A percentile compares a stretch with the other conserved stretches of the same genome.
These are phyloP conservation scores for Neoscytalidium dimidiatum DNA, from an alignment of 2,329 filamentous ascomycete genomes.

Conservation along the genomic window DNA sequence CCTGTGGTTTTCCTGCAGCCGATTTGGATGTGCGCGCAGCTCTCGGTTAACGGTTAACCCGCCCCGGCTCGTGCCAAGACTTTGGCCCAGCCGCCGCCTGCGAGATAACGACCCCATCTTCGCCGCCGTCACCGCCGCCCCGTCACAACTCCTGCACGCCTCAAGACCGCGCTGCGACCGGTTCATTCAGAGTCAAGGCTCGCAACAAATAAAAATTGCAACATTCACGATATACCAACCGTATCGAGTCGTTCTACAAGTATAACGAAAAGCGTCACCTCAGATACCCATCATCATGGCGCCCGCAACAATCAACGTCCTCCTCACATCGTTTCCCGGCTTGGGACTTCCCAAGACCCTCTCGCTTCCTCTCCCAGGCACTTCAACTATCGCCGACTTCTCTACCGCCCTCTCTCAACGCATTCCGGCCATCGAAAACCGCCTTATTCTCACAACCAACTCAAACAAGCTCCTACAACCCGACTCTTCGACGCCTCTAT, in stretches of 20 bases:
- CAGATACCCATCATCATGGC: slow-evolving; percentile 51
- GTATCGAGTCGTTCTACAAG: not conserved
- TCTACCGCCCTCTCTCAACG: slow-evolving; percentile 62
- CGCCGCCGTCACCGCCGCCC: not conserved
- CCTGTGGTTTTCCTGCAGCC: slow-evolving; percentile 10
- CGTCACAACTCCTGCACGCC: not conserved
- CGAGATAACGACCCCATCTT: not conserved
- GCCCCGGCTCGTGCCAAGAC: not conserved
- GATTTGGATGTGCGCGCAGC: slow-evolving; percentile 11
- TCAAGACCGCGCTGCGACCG: not conserved
- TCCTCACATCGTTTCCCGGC: slow-evolving; percentile 82
- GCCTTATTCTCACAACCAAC: slow-evolving; percentile 78
- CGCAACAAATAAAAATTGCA: not conserved
- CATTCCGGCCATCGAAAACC: slow-evolving; percentile 57
- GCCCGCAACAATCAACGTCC: slow-evolving; percentile 68
- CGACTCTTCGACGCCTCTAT: slow-evolving; percentile 58
- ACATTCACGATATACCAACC: too few relatives aligned
- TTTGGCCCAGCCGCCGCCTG: not conserved
- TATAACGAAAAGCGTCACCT: not conserved
- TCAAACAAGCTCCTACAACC: slow-evolving; percentile 70
- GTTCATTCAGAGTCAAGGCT: not conserved
- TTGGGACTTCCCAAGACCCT: slow-evolving; percentile 81
- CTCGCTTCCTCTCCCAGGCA: slow-evolving; percentile 68
- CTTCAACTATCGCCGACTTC: slow-evolving; percentile 68
- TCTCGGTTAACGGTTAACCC: slow-evolving; percentile 18